Conservation (phyloP, 331 rosid genomes). For the Malus hybrid region DNA sequence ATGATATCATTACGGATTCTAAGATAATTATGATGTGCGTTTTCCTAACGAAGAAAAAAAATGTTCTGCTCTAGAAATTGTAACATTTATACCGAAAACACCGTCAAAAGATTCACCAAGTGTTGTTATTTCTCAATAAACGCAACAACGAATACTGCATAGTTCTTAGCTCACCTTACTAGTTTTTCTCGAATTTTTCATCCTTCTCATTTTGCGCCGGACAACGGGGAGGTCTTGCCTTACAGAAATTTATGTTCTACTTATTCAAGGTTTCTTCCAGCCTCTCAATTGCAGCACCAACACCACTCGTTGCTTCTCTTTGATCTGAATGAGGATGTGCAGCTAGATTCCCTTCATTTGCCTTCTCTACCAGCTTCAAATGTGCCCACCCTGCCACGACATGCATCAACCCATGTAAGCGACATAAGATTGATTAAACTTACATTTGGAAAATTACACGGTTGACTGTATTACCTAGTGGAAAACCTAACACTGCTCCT, state of each 20-base stretch:
- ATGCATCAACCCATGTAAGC: not conserved
- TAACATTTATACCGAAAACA: not conserved
- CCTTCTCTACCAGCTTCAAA: conserved; percentile 71
- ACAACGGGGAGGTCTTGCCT: not conserved
- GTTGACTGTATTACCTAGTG: conserved; percentile 51
- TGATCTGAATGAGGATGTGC: conserved; percentile 26
- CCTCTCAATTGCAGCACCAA: conserved; percentile 71
- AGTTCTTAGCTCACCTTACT: not conserved
- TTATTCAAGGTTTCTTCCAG: conserved; percentile 62
- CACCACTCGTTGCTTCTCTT: conserved; percentile 55
- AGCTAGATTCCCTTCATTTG: conserved; percentile 49
- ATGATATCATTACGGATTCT: no score
- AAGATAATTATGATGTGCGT: no score
- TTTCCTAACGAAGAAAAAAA: no score
- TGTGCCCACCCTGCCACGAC: conserved; percentile 72
- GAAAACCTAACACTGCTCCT: conserved; percentile 84
- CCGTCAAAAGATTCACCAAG: not conserved
- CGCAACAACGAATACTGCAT: not conserved
- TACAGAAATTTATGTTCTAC: conserved; percentile 18
- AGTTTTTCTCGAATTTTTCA: not conserved
- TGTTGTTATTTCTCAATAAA: not conserved
- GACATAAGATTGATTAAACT: not conserved
- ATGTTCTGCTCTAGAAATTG: no score
- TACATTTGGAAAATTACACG: not conserved
- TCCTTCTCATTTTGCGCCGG: not conserved